Evolutionary conservation across 176 grass and related monocot genomes (phyloP).

Genomic region (Carex littledalei): DNA sequence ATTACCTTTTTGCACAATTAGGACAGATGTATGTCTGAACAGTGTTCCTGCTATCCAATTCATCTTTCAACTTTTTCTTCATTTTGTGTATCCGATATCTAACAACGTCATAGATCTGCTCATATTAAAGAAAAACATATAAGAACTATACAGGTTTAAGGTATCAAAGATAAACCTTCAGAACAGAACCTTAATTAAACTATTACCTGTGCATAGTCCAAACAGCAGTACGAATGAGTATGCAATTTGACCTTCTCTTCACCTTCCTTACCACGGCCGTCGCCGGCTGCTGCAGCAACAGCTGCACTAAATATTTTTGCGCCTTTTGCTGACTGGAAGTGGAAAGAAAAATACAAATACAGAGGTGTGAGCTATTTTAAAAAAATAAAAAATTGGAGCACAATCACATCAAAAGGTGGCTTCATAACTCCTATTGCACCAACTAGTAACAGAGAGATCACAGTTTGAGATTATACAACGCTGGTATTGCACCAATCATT

Average conservation of each 20-base stretch:
- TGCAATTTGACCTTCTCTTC: constrained; percentile 92
- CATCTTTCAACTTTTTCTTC: constrained; percentile 98
- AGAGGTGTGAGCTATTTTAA: neutral
- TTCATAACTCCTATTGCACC: neutral
- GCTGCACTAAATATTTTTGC: constrained; percentile 75
- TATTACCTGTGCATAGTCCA: constrained; percentile 94
- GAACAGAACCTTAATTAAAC: neutral
- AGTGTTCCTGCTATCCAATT: constrained; percentile 94
- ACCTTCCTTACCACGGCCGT: constrained; percentile 69
- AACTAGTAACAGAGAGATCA: neutral
- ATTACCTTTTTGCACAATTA: constrained; percentile 72
- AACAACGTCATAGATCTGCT: constrained; percentile 84
- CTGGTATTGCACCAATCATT: neutral
- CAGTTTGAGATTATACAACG: neutral
- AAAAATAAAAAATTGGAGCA: neutral
- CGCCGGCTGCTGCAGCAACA: constrained; percentile 42
- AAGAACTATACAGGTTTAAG: neutral
- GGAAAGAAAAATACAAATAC: constrained; percentile 1
- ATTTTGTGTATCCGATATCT: constrained; percentile 90
- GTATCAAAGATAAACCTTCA: neutral
- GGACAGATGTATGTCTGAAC: constrained; percentile 93
- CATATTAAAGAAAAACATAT: neutral
- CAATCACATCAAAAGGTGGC: neutral
- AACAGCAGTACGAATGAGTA: constrained; percentile 95
- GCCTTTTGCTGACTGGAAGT: constrained; percentile 70